These are phyloP conservation scores for Naumovozyma dairenensis DNA, from an alignment of 805 yeast genomes.

Conservation along the genomic window DNA sequence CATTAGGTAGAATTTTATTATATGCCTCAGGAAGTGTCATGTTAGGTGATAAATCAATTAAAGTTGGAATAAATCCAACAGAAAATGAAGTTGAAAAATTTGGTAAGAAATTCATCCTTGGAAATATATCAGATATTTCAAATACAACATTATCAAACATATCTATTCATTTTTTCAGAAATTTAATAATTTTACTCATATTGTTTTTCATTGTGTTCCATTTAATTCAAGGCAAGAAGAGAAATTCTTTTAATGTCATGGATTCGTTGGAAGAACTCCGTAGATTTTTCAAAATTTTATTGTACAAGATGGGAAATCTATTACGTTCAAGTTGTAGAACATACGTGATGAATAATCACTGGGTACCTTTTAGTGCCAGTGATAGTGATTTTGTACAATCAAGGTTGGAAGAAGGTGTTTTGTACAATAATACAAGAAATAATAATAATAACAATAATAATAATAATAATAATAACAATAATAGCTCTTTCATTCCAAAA, in stretches of 20 bases:
- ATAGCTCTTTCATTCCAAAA: neutral
- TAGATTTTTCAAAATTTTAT: no score
- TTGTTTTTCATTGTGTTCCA: no score
- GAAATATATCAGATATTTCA: slow-evolving; percentile 5
- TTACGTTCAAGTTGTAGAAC: no score
- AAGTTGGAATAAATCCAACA: slow-evolving; percentile 26
- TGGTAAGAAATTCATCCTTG: slow-evolving; percentile 22
- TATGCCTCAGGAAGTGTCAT: slow-evolving; percentile 66
- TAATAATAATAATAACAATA: neutral
- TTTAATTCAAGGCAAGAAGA: no score
- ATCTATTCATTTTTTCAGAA: no score
- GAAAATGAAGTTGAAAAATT: slow-evolving; percentile 7
- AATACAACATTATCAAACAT: neutral
- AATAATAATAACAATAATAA: neutral
- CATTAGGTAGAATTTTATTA: slow-evolving; percentile 76
- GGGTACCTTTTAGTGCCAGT: no score
- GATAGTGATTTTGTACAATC: no score
- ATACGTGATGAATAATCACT: no score
- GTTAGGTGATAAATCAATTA: slow-evolving; percentile 6
- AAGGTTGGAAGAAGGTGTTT: slow-evolving; percentile 3
- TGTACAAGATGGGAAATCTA: no score
- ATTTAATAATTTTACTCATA: no score
- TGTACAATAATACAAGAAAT: neutral
- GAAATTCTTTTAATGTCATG: no score
- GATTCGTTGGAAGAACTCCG: no score